Evolutionary conservation across 768 basidiomycete genomes (phyloP), one percentile per base, ranked within the genome.

Genomic region (Leccinum barrowsii): DNA sequence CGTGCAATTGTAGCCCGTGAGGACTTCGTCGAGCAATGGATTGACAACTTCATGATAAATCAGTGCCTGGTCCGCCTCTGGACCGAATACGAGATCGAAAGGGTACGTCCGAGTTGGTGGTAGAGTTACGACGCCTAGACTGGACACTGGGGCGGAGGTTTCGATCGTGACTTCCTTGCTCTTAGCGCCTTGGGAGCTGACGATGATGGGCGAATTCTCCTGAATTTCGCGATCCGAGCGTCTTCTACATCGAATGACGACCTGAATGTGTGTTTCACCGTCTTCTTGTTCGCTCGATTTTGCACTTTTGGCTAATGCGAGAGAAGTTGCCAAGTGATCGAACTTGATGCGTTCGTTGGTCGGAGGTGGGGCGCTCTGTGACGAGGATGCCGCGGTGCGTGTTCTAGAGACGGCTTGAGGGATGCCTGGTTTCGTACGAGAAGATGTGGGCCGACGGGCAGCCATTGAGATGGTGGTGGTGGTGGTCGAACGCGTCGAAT

Each of bases 1-100:
- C 0, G 93, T 96, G 70, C 96, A 98, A 69, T 98, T 98, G 78
- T 97, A 99, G 5, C 97, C 97, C 72, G 83, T 78, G 40, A 98
- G 75, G n/a, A 98, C 95, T 70, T 99, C 92, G 50, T 92, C 86
- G 52, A 99, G 78, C 82, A 98, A 90, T 0, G 94, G 94, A 61
- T 83, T 82, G 44, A 98, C 96, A 42, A 98, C 96, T 54, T 97
- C 90, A 56, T 92, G 85, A 71, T 96, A 99, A 11, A 99, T 82
- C 82, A 92, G 83, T 21, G 90, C 86, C 70, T 99, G 97, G 70
- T 96, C 94, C 22, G 95, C 95, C 71, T 97, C 94, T 19, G 95
- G 94, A 3, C 97, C 96, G 76, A 97, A 98, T 7, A 97, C 97
- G 26, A 90, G 78, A 73, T 98, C 95, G 72, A 97, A 99, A 4